Evolutionary conservation across 1,139 yeast genomes (phyloP), one percentile per base, ranked within the genome.

Genomic region (Protomyces inundatus): DNA sequence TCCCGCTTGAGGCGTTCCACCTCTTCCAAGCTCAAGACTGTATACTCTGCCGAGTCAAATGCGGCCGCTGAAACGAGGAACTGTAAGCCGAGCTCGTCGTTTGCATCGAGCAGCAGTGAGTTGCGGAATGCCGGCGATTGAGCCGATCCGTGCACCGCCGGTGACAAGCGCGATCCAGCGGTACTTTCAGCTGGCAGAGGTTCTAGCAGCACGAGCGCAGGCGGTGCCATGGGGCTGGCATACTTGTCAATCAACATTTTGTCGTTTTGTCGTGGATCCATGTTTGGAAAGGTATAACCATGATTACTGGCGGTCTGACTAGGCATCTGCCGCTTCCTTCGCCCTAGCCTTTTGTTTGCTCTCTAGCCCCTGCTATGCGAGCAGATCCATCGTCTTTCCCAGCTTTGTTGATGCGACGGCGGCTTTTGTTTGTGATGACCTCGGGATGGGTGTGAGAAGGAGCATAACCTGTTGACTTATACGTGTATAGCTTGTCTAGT

Each of bases 1-100:
- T 64, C 66, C 40, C 58, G 59, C 45, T 61, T 61, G 45, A 64
- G 37, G 14, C 58, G 46, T 32, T 61, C 65, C 1, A 54, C 55
- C 46, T 64, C 66, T 32, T 64, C 66, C 6, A 64, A 37, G 42
- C 64, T 60, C 46, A 64, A 35, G 23, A 64, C 40, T 33, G 52
- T 55, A 48, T 53, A 64, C 30, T 54, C 54, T n/a, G 61, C 54
- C 5, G 64, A 45, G 35, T 64, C 66, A 33, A 53, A 32, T 4
- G 58, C 52, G 4, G 66, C 66, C 16, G 54, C 59, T n/a, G 56
- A 33, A 1, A 58, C 16, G 16, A 58, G 56, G 33, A 58, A 54
- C n/a, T 56, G 58, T 63, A 63, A 50, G n/a, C 54, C 40, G 16
- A 48, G 35, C 33, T 56, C 54, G 12, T 56, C 53, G 30, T 48